Evolutionary conservation across 1,284 basidiomycete species (phyloP).

Genomic region (Ustilago sp.): DNA sequence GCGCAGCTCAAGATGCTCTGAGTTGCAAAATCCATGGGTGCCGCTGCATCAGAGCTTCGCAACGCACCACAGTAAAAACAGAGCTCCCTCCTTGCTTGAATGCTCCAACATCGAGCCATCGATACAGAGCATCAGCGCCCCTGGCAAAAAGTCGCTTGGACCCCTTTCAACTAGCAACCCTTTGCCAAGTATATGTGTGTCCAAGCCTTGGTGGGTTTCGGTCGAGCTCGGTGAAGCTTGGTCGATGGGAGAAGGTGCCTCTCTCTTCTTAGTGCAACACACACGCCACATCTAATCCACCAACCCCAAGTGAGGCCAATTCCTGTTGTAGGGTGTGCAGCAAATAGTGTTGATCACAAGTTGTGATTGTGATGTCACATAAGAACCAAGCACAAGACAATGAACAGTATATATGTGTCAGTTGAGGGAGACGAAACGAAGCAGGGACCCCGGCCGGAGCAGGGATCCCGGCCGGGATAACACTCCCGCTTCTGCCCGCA

Average conservation of each 20-base stretch:
- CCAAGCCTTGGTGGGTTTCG: background rate
- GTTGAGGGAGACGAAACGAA: no score
- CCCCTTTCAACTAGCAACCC: background rate
- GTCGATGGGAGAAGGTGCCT: background rate
- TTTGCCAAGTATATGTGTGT: background rate
- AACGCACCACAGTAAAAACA: background rate
- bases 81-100: background rate
- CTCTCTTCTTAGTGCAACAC: no score
- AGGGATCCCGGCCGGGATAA: no score
- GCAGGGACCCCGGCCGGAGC: no score
- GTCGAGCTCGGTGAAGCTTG: background rate
- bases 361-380: no score
- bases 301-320: no score
- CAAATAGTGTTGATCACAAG: no score
- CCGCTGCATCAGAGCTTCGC: background rate
- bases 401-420: no score
- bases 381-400: no score
- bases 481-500: no score
- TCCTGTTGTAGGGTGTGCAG: no score
- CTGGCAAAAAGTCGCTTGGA: background rate
- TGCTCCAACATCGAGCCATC: background rate
- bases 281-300: no score
- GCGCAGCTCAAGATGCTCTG: background rate
- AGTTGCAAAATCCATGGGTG: constrained; percentile 3
- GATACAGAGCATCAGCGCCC: background rate